Evolutionary conservation across 176 grass and related monocot species (phyloP), one percentile per base, ranked within the genome.

Genomic region (Elymus sibiricus): DNA sequence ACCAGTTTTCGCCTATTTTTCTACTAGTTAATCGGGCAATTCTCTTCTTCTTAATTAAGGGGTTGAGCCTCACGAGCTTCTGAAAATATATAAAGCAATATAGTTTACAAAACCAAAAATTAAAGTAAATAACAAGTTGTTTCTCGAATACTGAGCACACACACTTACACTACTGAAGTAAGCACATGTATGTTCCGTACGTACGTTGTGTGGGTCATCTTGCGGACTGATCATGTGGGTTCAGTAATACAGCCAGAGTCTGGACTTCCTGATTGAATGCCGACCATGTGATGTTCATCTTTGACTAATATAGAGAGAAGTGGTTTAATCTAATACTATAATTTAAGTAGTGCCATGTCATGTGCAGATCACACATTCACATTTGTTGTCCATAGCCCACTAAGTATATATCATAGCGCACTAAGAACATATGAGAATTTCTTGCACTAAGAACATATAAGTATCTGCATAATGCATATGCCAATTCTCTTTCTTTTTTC

Each of bases 221-320:
- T 42, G 16, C 3, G 72, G 26, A 75, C 10, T 51, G 44, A 17
- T 75, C 72, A 75, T 16, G 25, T 17, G 16, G 44, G 44, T 51
- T 51, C 49, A 53, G 16, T 27, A 76, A 46, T 66, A 27, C 26
- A 53, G 44, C 27, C 44, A 25, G 12, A 74, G 70, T 74, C 70
- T 74, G 40, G 12, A 25, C 38, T 1, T 32, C 73, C 44, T 76
- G 73, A 76, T 53, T 76, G 19, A 85, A 32, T 47, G 83, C 70
- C 22, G 78, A 51, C 83, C 88, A 86, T 90, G 83, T 86, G 76
- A 61, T 26, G 28, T 37, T 72, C 73, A n/a, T 78, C 53, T 82
- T 78, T 86, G 79, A 86, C 79, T 51, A 78, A 8, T 60, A 77
- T 74, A 15, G 6, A 46, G 22, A 46, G 13, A 74, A 74, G 4